Base-by-base conservation (phyloP, 2,329 filamentous ascomycete genomes). In the Talaromyces sp. region DNA sequence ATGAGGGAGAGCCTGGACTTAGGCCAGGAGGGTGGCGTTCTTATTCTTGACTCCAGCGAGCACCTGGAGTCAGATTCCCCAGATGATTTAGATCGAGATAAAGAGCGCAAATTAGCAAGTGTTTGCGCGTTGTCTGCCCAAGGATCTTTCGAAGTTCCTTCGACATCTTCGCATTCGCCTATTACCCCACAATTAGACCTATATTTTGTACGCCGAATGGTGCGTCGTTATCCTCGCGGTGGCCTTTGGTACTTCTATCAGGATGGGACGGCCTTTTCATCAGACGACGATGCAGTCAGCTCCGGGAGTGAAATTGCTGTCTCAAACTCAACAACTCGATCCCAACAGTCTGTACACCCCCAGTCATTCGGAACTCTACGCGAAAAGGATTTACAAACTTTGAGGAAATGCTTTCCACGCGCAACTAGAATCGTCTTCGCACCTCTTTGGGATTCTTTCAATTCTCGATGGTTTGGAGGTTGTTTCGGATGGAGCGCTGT, bases 371-470 rank as follows among this genome's bases (percentile, higher is more conserved):
- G 50, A 31, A 41, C 31, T 27, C 47, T 56, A 13, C 49, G 52
- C 15, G 49, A 57, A 22, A 59, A 47, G 9, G 50, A 64, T 58
- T 22, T 52, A 33, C 19, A 47, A 27, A 50, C 58, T 22, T 39
- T 61, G 5, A 62, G 31, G 13, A 54, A 56, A 39, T 37, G 66
- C 50, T 63, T 70, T 68, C 47, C 73, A 74, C 17, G 76, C 74
- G 56, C 67, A 13, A 61, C 62, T 1, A 37, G 66, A 7, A 65
- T 82, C 15, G 74, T 81, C 6, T 81, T 82, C 63, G 65, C 80
- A 2, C 80, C 81, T 0, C 68, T 83, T 0, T 82, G 79, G 76
- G 80, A 82, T 69, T 75, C 77, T 27, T 74, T 74, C 15, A 74
- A 75, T 35, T 71, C 76, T 66, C 66, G 79, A 66, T 75, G 79